A percentile compares a stretch with the other conserved stretches of the same genome.
phyloP scores from a whole-genome alignment of 1,139 yeast genomes.

The Yamadazyma atlantica region DNA sequence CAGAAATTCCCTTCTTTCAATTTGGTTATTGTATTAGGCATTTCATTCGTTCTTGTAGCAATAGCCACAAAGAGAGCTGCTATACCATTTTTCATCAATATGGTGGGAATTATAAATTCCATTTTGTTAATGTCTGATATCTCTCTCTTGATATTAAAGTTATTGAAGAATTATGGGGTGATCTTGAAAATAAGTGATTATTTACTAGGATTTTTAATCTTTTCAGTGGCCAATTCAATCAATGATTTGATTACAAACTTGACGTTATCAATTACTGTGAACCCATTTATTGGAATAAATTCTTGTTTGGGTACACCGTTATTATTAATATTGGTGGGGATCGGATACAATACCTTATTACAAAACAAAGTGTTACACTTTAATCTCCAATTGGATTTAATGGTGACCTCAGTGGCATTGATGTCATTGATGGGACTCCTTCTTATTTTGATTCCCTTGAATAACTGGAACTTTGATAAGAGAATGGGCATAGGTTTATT shows the following conservation, averaged over 20 bases:
- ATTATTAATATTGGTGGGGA: conserved; percentile 36
- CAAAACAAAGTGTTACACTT: conserved; percentile 22
- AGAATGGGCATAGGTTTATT: conserved; percentile 26
- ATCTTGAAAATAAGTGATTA: conserved; percentile 40
- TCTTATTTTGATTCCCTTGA: conserved; percentile 29
- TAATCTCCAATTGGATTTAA: conserved; percentile 23
- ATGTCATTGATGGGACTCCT: conserved; percentile 13
- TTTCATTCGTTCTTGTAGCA: neutral
- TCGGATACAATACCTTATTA: conserved; percentile 32
- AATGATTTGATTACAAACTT: conserved; percentile 44
- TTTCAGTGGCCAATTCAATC: conserved; percentile 40
- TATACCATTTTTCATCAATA: conserved; percentile 13
- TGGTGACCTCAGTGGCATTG: conserved; percentile 27
- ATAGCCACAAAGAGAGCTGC: neutral
- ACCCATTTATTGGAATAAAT: conserved; percentile 39
- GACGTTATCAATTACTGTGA: conserved; percentile 33
- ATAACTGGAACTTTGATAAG: conserved; percentile 36
- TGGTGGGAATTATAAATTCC: conserved; percentile 27
- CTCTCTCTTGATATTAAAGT: conserved; percentile 27
- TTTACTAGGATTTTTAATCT: conserved; percentile 39
- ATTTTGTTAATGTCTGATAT: conserved; percentile 29
- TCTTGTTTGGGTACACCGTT: conserved; percentile 46
- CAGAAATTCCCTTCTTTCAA: neutral
- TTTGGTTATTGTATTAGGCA: neutral
- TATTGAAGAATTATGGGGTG: conserved; percentile 39